Evolutionary conservation across 2,329 filamentous ascomycete genomes (phyloP), one percentile per base, ranked within the genome.

Genomic region (Aspergillus tamarii): DNA sequence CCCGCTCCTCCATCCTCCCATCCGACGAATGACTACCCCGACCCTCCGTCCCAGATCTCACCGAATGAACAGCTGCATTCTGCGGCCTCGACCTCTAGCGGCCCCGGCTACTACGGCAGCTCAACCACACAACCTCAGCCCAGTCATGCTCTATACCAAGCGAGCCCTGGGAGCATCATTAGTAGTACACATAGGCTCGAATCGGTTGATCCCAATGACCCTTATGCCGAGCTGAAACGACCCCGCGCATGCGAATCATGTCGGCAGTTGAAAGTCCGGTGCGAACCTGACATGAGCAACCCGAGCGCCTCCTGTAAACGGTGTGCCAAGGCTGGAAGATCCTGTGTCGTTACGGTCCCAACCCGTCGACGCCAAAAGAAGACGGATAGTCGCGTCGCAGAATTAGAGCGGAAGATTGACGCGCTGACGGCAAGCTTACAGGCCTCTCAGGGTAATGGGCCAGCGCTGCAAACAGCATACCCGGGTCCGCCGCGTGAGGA

Each of bases 331-430:
- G 91, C 92, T 3, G 87, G 88, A n/a, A 84, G 93, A 43, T 84
- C 84, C 66, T 96, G 93, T 74, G 81, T 94, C 46, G 89, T 94
- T 66, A 96, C 92, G 1, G 87, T 88, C 66, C 92, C 87, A 0
- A 88, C 84, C 16, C 80, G 92, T 46, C 96, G 96, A 80, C 85
- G 93, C 52, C 92, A 94, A 81, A 96, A 94, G 83, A 96, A 96
- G 83, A 93, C 92, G 60, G 94, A 96, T 76, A 94, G 88, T 68
- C 86, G 93, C 58, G 93, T 97, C 14, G 91, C 93, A 10, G 93
- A 97, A 81, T 84, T 97, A 58, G 93, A 97, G 82, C 93, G 90
- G 83, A 96, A 96, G 82, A 94, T 97, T 67, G 93, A 97, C 81
- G 91, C 91, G 10, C 77, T 97, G 74, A 96, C 92, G 9, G 91